phyloP scores from a whole-genome alignment of 2,329 filamentous ascomycete genomes.

The Aspergillus ochraceus region DNA sequence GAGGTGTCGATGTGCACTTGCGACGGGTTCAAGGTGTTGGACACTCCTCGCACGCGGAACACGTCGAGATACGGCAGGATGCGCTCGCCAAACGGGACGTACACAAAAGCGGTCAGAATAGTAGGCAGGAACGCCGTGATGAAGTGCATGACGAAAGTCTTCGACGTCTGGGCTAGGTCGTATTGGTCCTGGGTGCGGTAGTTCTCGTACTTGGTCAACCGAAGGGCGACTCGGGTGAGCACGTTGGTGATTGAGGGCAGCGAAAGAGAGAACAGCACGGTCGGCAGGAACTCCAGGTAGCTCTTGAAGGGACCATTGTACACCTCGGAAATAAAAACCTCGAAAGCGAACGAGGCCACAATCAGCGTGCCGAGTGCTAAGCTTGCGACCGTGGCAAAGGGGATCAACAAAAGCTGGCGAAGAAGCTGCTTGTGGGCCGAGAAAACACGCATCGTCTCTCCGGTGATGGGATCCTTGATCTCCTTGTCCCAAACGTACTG shows the following conservation, averaged over 20 bases:
- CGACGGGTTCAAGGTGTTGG: conserved; percentile 35
- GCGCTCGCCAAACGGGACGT: conserved; percentile 83
- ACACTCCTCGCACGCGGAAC: conserved; percentile 61
- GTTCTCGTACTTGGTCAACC: conserved; percentile 81
- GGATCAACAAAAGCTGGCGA: conserved; percentile 77
- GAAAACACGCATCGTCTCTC: conserved; percentile 74
- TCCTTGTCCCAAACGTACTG: conserved; percentile 80
- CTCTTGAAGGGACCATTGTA: conserved; percentile 87
- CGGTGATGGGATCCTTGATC: conserved; percentile 75
- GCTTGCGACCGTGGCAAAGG: conserved; percentile 76
- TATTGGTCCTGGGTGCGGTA: conserved; percentile 86
- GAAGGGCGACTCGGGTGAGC: conserved; percentile 73
- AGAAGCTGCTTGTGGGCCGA: conserved; percentile 71
- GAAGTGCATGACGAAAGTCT: conserved; percentile 95
- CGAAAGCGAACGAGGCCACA: conserved; percentile 82
- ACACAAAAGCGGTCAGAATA: conserved; percentile 91
- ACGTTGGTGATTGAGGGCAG: conserved; percentile 76
- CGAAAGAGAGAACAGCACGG: conserved; percentile 77
- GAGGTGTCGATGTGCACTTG: conserved; percentile 76
- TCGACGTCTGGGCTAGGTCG: conserved; percentile 80
- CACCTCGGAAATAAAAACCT: conserved; percentile 93
- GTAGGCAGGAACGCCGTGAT: conserved; percentile 92
- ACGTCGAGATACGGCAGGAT: conserved; percentile 85
- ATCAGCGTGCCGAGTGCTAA: conserved; percentile 77
- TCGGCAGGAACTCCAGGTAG: conserved; percentile 82